Evolutionary conservation across 1,139 yeast species (phyloP), one percentile per base, ranked within the genome.

Genomic region (Kluyveromyces marxianus): DNA sequence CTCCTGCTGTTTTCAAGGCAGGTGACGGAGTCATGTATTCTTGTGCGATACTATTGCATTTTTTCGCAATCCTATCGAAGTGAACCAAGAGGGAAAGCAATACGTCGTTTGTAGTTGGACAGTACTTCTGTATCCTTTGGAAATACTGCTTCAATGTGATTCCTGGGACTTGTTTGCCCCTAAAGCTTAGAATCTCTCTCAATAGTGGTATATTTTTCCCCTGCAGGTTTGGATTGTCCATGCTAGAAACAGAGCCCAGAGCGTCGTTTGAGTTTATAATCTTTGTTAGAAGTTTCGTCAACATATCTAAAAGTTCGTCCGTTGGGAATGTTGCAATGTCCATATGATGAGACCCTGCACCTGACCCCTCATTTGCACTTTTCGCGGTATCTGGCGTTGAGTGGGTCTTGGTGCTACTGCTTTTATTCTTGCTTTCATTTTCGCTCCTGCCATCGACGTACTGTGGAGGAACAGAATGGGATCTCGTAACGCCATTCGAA

Each of bases 61-160:
- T 76, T 62, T 86, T 87, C 21, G 96, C 95, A 46, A 92, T 88
- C 52, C 98, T 71, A 67, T 92, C 99, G 68, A 92, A 89, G 65
- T 92, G 94, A 27, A 94, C 97, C 55, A 92, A 71, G 45, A 94
- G 69, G 33, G 96, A 83, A 44, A 92, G 71, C 64, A 90, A 92
- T 30, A 94, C 97, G 62, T 94, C 98, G 66, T 92, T 92, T 2
- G 98, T 90, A 25, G 94, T 94, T 0, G 99, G 98, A 66, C 99
- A 92, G 67, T 92, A 94, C 66, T 90, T 92, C 61, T 92, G 76
- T 30, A 92, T 94, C 59, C 98, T 79, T 36, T 89, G 77, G 49
- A 92, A 73, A 63, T 92, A 92, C 21, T 96, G 94, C 60, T 88
- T 90, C 44, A 94, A 74, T 7, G 92, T 80, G 46, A 92, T 92